Conservation (phyloP, 2,329 filamentous ascomycete genomes). For the Penicillium digitatum region DNA sequence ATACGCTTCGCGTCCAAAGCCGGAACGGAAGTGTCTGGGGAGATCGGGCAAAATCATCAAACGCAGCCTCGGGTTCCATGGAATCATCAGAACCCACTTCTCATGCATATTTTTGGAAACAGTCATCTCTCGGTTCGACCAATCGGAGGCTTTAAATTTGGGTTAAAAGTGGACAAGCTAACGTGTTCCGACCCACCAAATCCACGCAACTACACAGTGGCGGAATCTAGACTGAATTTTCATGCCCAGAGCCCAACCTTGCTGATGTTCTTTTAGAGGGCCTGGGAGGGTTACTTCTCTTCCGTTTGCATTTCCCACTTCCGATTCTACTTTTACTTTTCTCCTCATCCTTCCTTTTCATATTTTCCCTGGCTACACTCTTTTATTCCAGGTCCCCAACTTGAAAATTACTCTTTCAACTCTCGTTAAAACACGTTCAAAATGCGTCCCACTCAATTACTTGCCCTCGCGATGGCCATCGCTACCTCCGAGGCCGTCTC, state of each 20-base stretch:
- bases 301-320: constrained; percentile 12
- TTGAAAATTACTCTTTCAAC: constrained; percentile 6
- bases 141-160: background rate
- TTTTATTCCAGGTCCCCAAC: constrained; percentile 7
- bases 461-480: constrained; percentile 35
- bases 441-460: constrained; percentile 33
- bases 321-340: background rate
- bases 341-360: constrained; percentile 5
- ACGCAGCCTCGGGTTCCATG: background rate
- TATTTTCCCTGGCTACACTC: constrained; percentile 11
- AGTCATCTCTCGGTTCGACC: background rate
- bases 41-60: constrained; percentile 11
- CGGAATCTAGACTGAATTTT: constrained; percentile 20
- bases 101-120: constrained; percentile 10
- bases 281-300: constrained; percentile 3
- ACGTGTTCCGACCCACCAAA: constrained; percentile 22
- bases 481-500: constrained; percentile 35
- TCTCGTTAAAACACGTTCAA: constrained; percentile 17
- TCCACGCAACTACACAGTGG: constrained; percentile 17
- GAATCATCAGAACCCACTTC: background rate
- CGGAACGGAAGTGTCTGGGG: constrained; percentile 9
- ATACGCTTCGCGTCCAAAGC: background rate
- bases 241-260: constrained; percentile 1
- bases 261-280: constrained; percentile 6
- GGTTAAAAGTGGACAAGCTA: constrained; percentile 16